A percentile compares a stretch with the other conserved stretches of the same genome.
Conservation (phyloP, 805 yeast genomes). For the Pichia manshurica region DNA sequence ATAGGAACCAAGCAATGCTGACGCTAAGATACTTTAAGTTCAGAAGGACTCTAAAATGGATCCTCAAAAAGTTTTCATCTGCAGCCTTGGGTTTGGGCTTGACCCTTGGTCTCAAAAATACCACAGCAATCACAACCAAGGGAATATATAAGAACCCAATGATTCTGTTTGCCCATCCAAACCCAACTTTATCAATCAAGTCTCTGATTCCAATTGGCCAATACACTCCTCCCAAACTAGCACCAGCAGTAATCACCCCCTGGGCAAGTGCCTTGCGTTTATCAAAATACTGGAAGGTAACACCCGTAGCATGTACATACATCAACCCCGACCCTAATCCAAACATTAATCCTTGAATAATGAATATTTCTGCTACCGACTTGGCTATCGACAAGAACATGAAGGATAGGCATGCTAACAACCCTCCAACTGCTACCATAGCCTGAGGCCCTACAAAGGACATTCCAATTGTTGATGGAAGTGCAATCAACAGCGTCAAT, state of each 20-base stretch:
- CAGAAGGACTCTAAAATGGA: conserved; percentile 35
- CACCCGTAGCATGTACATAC: conserved; percentile 52
- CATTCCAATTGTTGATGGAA: conserved; percentile 39
- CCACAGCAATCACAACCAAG: conserved; percentile 20
- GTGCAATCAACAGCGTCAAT: conserved; percentile 41
- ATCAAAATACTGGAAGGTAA: conserved; percentile 57
- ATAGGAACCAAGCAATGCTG: conserved; percentile 34
- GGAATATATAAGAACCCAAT: conserved; percentile 37
- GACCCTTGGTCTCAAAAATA: conserved; percentile 27
- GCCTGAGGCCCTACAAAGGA: conserved; percentile 39
- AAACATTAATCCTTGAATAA: conserved; percentile 62
- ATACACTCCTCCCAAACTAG: conserved; percentile 46
- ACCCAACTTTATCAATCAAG: conserved; percentile 34
- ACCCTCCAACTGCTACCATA: conserved; percentile 37
- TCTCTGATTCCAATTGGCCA: conserved; percentile 44
- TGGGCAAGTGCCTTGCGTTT: conserved; percentile 49
- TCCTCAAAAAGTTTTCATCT: conserved; percentile 28
- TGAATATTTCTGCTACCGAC: conserved; percentile 53
- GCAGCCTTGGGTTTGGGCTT: background rate
- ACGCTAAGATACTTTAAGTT: conserved; percentile 35
- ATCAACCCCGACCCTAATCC: conserved; percentile 37
- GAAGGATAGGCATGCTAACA: conserved; percentile 39
- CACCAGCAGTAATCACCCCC: conserved; percentile 43
- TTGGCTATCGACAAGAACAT: conserved; percentile 53
- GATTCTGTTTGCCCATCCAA: conserved; percentile 46